Evolutionary conservation across 2,329 filamentous ascomycete genomes (phyloP).

Genomic region (Talaromyces sp.): DNA sequence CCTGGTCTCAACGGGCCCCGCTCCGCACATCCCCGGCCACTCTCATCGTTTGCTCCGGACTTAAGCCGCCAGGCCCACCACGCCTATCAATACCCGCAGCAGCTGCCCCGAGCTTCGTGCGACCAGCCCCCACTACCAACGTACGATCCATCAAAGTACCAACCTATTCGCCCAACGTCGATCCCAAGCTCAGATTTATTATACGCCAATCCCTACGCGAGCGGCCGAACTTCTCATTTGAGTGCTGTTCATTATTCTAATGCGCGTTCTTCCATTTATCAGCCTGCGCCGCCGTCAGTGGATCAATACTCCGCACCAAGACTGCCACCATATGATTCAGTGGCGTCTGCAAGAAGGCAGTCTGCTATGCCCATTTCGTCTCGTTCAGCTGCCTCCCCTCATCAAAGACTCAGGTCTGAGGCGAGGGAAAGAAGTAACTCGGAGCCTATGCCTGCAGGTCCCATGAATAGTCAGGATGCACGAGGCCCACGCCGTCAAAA

Average conservation of each 20-base stretch:
- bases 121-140: slow-evolving; percentile 34
- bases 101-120: slow-evolving; percentile 19
- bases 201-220: slow-evolving; percentile 7
- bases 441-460: slow-evolving; percentile 19
- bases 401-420: slow-evolving; percentile 7
- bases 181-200: slow-evolving; percentile 11
- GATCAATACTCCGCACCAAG: slow-evolving; percentile 1
- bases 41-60: slow-evolving; percentile 30
- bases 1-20: slow-evolving; percentile 12
- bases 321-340: slow-evolving; percentile 3
- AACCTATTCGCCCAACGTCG: slow-evolving; percentile 19
- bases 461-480: slow-evolving; percentile 1
- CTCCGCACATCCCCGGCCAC: slow-evolving; percentile 24
- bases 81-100: slow-evolving; percentile 10
- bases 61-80: slow-evolving; percentile 17
- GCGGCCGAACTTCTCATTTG: slow-evolving; percentile 22
- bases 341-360: slow-evolving; percentile 12
- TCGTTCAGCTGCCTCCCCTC: slow-evolving; percentile 3
- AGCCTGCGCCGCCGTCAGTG: slow-evolving; percentile 8
- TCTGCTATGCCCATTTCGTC: slow-evolving; percentile 13
- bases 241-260: slow-evolving; percentile 24
- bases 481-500: slow-evolving; percentile 30
- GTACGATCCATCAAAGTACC: slow-evolving; percentile 41
- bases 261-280: slow-evolving; percentile 20
- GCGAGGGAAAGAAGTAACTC: slow-evolving; percentile 24